Evolutionary conservation across 2,329 filamentous ascomycete genomes (phyloP), one percentile per base, ranked within the genome.

Genomic region (Xylariaceae sp.): DNA sequence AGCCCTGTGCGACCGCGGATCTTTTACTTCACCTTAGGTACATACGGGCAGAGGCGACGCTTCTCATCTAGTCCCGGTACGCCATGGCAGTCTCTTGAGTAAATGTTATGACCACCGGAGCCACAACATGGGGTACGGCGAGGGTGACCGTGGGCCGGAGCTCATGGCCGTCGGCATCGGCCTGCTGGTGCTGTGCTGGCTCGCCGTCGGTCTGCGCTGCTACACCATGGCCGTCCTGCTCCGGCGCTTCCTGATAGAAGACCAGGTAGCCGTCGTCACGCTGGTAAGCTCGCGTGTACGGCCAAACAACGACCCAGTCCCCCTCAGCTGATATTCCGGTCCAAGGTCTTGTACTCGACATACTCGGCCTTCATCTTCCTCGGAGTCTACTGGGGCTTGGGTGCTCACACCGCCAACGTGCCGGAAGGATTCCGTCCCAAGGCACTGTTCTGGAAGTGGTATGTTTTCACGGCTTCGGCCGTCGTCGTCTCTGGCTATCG

Each of bases 401-500:
- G 27, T 6, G 27, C 27, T 5, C 27, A 29, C 16, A 15, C 18
- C 5, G 27, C 6, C 5, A 15, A 29, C 16, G 27, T 29, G 14
- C 5, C 27, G 14, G 13, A 16, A n/a, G 27, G 4, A 10, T 6
- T 16, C 12, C 27, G 16, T 4, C 27, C 27, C 27, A 9, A 17
- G 27, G 27, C 27, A 7, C 12, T 29, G 27, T 29, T 29, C 27
- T 29, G n/a, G 12, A 29, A 29, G 16, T 29, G 27, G 27, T n/a
- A n/a, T n/a, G n/a, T n/a, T n/a, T n/a, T n/a, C n/a, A n/a, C n/a
- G n/a, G n/a, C n/a, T n/a, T n/a, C n/a, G n/a, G n/a, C n/a, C n/a
- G n/a, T n/a, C n/a, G n/a, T n/a, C n/a, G n/a, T n/a, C n/a, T n/a
- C n/a, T n/a, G n/a, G n/a, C n/a, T n/a, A n/a, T n/a, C n/a, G n/a